Conservation (phyloP, 2,329 filamentous ascomycete species). For the Beauveria sp. region DNA sequence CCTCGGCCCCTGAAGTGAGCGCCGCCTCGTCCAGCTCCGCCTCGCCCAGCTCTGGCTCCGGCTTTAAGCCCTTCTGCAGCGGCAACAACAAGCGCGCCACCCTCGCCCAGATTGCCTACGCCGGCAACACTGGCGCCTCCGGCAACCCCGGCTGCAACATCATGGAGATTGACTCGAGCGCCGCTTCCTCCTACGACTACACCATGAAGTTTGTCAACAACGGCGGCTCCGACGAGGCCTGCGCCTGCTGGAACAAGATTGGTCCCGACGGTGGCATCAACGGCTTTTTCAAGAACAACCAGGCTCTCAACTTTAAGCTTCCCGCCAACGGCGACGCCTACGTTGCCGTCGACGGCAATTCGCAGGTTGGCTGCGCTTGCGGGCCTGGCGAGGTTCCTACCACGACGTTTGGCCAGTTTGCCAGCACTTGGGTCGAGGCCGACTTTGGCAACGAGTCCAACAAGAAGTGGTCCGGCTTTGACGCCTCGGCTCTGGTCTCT, state of each 20-base stretch:
- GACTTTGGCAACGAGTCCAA: slow-evolving; percentile 40
- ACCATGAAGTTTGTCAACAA: slow-evolving; percentile 33
- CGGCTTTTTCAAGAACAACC: slow-evolving; percentile 39
- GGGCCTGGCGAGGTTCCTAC: slow-evolving; percentile 23
- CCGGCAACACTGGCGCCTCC: slow-evolving; percentile 35
- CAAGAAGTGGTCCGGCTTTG: slow-evolving; percentile 41
- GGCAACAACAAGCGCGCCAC: slow-evolving; percentile 38
- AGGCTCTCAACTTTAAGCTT: slow-evolving; percentile 35
- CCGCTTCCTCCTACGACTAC: slow-evolving; percentile 37
- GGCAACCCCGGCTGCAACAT: slow-evolving; percentile 46
- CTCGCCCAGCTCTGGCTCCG: slow-evolving; percentile 9
- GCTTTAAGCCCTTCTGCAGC: slow-evolving; percentile 28
- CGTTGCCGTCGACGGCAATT: slow-evolving; percentile 38
- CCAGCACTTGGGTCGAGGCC: slow-evolving; percentile 42
- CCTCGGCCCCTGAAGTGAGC: background rate
- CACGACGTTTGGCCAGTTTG: slow-evolving; percentile 34
- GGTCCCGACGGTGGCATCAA: slow-evolving; percentile 35
- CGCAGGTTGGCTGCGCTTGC: slow-evolving; percentile 43
- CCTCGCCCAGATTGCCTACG: slow-evolving; percentile 36
- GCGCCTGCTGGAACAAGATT: slow-evolving; percentile 47
- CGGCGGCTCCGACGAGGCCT: slow-evolving; percentile 26
- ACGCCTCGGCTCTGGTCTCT: slow-evolving; percentile 42
- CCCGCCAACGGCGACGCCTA: slow-evolving; percentile 28
- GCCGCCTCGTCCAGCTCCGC: background rate
- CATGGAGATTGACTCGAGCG: slow-evolving; percentile 31